Base-by-base conservation (phyloP, 192 early-diverging fungal species). In the Coemansia sp. region DNA sequence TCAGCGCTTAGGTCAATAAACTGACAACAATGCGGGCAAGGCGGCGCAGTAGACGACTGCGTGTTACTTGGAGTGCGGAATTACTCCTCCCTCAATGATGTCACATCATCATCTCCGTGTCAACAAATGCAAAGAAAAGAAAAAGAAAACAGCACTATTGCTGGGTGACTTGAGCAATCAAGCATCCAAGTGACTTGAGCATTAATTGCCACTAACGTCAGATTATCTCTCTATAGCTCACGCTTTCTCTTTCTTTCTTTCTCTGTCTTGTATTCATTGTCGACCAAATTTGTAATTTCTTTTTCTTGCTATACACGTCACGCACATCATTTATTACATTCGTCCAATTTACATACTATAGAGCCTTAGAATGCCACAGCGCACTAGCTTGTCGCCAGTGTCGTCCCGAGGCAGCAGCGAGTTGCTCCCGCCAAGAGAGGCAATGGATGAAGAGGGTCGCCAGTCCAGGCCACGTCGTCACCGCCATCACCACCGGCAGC, bases 401-500 rank as follows among this genome's bases (percentile, higher is more conserved):
- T 24, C 57, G 10, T 60, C 57, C 16, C 34, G 57, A n/a, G 68
- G 59, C 59, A 65, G 40, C 41, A 54, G 51, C 63, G 31, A 42
- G 15, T 38, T 33, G 2, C 12, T 29, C 1, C 63, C 24, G 31
- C 6, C 57, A 60, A 18, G 57, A 15, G 57, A 60, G 12, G 31
- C 57, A 13, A 33, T 16, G 29, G 57, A 15, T 36, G 57, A 60
- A 33, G 57, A 60, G 16, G 31, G 57, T 5, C 31, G 12, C 31
- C 57, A 60, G 57, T 34, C 57, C 57, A 60, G 57, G 18, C 51
- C 43, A 16, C 66, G 20, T 18, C 72, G 63, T 12, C 72, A 54
- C 34, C 64, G 63, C 49, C 65, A 38, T 13, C 72, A 73, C 52
- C 71, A 34, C 65, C 64, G 65, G 9, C 65, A 59, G n/a, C 73